phyloP scores from a whole-genome alignment of 768 basidiomycete genomes.

The Pulveroboletus sp. region DNA sequence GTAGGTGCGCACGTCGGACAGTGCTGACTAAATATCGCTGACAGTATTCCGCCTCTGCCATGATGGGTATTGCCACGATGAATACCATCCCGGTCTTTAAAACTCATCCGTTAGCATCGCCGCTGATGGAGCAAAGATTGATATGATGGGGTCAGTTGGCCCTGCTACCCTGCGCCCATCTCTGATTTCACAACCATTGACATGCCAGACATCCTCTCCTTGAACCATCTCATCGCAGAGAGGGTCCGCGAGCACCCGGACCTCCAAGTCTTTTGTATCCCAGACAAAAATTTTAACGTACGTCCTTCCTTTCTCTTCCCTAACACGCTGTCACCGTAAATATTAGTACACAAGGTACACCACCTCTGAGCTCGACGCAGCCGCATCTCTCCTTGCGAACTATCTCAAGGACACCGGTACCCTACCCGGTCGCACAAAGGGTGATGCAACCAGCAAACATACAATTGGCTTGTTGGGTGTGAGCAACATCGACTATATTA shows the following conservation, averaged over 20 bases:
- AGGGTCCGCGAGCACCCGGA: slow-evolving; percentile 21
- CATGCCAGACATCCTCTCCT: slow-evolving; percentile 23
- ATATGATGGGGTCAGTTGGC: too few species aligned
- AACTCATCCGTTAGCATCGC: too few species aligned
- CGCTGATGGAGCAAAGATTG: too few species aligned
- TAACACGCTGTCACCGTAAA: not conserved
- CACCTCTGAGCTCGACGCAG: slow-evolving; percentile 20
- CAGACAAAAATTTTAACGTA: slow-evolving; percentile 24
- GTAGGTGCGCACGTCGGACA: too few species aligned
- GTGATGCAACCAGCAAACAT: slow-evolving; percentile 23
- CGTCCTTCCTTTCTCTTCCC: not conserved
- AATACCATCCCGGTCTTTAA: too few species aligned
- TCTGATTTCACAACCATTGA: too few species aligned
- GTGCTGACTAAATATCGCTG: too few species aligned
- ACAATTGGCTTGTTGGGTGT: slow-evolving; percentile 26
- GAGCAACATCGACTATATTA: slow-evolving; percentile 28
- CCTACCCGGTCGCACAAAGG: slow-evolving; percentile 22
- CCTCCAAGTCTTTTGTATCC: slow-evolving; percentile 23
- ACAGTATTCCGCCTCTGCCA: too few species aligned
- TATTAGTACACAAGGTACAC: slow-evolving; percentile 26
- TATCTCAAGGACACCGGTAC: slow-evolving; percentile 18
- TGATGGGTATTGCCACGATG: too few species aligned
- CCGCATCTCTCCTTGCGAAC: slow-evolving; percentile 28
- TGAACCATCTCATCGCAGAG: slow-evolving; percentile 26
- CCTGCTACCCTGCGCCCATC: too few species aligned